These are phyloP conservation scores for Aspergillus brasiliensis DNA, from an alignment of 2,329 filamentous ascomycete species.

Conservation along the genomic window DNA sequence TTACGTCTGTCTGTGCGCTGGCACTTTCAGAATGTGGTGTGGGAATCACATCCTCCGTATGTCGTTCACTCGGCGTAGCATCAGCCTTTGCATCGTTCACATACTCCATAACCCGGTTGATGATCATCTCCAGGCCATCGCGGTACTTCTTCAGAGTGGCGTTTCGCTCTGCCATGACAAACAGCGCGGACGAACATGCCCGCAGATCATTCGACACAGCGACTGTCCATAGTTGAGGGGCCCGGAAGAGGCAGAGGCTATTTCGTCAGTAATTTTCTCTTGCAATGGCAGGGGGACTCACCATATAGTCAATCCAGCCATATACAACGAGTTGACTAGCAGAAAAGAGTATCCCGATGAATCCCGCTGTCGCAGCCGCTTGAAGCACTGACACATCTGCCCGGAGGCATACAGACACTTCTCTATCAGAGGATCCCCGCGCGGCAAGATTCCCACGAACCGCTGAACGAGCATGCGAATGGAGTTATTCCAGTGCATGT, in stretches of 20 bases:
- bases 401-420: constrained; percentile 20
- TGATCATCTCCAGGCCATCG: constrained; percentile 22
- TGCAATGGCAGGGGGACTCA: constrained; percentile 76
- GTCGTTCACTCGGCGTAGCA: not conserved
- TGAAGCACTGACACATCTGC: constrained; percentile 27
- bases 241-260: constrained; percentile 26
- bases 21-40: not conserved
- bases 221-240: constrained; percentile 21
- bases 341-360: constrained; percentile 93
- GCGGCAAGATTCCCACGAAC: constrained; percentile 17
- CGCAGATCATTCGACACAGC: constrained; percentile 24
- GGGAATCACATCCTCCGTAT: not conserved
- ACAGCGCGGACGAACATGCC: constrained; percentile 23
- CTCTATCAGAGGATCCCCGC: constrained; percentile 13
- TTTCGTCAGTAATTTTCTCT: not conserved
- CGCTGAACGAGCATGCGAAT: constrained; percentile 22
- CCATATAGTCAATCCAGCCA: constrained; percentile 85
- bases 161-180: constrained; percentile 26
- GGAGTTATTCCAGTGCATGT: constrained; percentile 27
- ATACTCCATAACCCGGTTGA: constrained; percentile 21
- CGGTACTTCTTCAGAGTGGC: constrained; percentile 21
- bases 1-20: not conserved
- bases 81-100: constrained; percentile 2
- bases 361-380: constrained; percentile 90
- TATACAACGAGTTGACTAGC: constrained; percentile 98